These are phyloP conservation scores for Acanthamoeba polyphaga DNA, from an alignment of 208 protist species.

Conservation along the genomic window DNA sequence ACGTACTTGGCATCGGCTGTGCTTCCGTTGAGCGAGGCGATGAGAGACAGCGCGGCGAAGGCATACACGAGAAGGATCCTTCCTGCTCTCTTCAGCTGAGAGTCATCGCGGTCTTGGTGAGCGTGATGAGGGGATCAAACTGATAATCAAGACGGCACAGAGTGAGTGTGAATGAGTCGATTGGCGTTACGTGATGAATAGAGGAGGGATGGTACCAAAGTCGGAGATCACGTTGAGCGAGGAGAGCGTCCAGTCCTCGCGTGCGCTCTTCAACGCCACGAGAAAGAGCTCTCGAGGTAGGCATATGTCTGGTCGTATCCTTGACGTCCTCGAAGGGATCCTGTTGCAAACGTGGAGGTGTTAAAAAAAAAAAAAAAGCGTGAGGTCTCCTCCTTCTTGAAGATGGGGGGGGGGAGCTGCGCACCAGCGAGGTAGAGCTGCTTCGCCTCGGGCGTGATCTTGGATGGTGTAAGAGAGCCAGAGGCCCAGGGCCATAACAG, in stretches of 20 bases:
- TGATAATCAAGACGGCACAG: neutral
- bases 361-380: neutral
- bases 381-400: neutral
- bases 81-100: conserved; percentile 65
- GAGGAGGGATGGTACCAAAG: conserved; percentile 57
- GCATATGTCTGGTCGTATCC: conserved; percentile 15
- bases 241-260: conserved; percentile 40
- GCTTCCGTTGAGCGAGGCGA: neutral
- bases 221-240: conserved; percentile 17
- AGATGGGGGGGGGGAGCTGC: neutral
- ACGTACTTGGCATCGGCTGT: conserved; percentile 24
- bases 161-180: neutral
- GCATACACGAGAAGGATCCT: conserved; percentile 74
- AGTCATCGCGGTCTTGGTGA: conserved; percentile 62
- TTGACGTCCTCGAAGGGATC: conserved; percentile 76
- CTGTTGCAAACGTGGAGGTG: neutral
- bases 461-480: conserved; percentile 53
- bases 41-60: conserved; percentile 46
- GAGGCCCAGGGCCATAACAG: conserved; percentile 31
- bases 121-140: conserved; percentile 45
- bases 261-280: conserved; percentile 14
- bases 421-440: conserved; percentile 52
- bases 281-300: conserved; percentile 67
- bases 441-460: conserved; percentile 64
- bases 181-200: neutral